phyloP scores from a whole-genome alignment of 202 grass and related monocot species.

The Zizania palustris region DNA sequence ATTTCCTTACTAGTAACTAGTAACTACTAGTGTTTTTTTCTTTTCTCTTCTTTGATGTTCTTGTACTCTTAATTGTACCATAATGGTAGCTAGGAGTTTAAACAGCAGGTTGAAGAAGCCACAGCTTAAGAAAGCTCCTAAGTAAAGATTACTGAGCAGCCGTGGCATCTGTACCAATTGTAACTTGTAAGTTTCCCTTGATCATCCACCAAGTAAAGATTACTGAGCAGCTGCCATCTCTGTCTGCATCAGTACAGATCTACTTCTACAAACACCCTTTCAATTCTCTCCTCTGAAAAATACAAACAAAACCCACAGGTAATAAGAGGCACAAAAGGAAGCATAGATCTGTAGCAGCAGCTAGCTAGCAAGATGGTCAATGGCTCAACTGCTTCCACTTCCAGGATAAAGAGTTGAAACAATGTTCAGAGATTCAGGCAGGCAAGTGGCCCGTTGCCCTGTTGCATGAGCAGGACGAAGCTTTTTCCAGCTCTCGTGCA shows the following conservation, averaged over 20 bases:
- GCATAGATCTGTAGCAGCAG: neutral
- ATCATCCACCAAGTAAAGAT: neutral
- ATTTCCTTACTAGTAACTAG: neutral
- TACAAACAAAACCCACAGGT: neutral
- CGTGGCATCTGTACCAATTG: conserved; percentile 29
- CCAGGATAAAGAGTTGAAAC: too few species aligned
- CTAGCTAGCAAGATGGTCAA: neutral
- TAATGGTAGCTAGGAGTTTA: neutral
- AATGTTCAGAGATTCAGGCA: neutral
- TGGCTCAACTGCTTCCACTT: too few species aligned
- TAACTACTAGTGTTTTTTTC: neutral
- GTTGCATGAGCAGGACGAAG: neutral
- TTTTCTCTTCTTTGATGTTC: neutral
- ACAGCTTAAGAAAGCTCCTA: conserved; percentile 10
- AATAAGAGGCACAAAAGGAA: neutral
- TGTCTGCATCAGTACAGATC: neutral
- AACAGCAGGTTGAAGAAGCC: conserved; percentile 16
- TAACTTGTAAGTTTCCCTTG: conserved; percentile 43
- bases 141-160: conserved; percentile 15
- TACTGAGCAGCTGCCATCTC: neutral
- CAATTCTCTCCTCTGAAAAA: neutral
- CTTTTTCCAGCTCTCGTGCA: neutral
- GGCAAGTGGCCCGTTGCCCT: neutral
- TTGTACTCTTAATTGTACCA: conserved; percentile 33
- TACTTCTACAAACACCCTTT: neutral